Evolutionary conservation across 306 rosid genomes (phyloP).

Genomic region (Dalbergia cochinchinensis): DNA sequence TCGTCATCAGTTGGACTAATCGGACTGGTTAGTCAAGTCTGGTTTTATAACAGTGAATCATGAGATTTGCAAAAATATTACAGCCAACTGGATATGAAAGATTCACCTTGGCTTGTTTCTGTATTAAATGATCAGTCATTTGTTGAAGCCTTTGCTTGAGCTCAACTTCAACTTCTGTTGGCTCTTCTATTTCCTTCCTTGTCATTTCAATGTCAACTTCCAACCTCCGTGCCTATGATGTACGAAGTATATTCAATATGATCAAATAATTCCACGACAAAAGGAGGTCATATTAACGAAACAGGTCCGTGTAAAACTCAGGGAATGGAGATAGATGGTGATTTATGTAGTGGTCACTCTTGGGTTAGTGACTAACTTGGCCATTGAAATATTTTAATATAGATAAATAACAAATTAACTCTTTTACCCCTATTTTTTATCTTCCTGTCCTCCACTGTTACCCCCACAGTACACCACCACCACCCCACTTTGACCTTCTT

Average conservation of each 20-base stretch:
- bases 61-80: slow-evolving; percentile 30
- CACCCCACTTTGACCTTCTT: too few relatives aligned
- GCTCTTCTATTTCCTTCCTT: slow-evolving; percentile 91
- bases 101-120: slow-evolving; percentile 90
- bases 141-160: slow-evolving; percentile 88
- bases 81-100: slow-evolving; percentile 36
- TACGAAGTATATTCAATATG: slow-evolving; percentile 5
- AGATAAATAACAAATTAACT: too few relatives aligned
- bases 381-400: too few relatives aligned
- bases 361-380: too few relatives aligned
- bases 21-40: slow-evolving; percentile 31
- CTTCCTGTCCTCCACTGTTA: too few relatives aligned
- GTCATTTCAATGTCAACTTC: slow-evolving; percentile 80
- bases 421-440: too few relatives aligned
- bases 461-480: too few relatives aligned
- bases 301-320: slow-evolving; percentile 21
- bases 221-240: slow-evolving; percentile 74
- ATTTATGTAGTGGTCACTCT: too few relatives aligned
- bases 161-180: slow-evolving; percentile 89
- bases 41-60: slow-evolving; percentile 22
- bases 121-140: slow-evolving; percentile 98
- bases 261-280: slow-evolving; percentile 14
- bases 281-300: slow-evolving; percentile 6
- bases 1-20: slow-evolving; percentile 8
- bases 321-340: not conserved